A percentile compares a stretch with the other conserved stretches of the same genome.
Conservation (phyloP, 352 stramenopile genomes). For the Hyphochytrium catenoides region DNA sequence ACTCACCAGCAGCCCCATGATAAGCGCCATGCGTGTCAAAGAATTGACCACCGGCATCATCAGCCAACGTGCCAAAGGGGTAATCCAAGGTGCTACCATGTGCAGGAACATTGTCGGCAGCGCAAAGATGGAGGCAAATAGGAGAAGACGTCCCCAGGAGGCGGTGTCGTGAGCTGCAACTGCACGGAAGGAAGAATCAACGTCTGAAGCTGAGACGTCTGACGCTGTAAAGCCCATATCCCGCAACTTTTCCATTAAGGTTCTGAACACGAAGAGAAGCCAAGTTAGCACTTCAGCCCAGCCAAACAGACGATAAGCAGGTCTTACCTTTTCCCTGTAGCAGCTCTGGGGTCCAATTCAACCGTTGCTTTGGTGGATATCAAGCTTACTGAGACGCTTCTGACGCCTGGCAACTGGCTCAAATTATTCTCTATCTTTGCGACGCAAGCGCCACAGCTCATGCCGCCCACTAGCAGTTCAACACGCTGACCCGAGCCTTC, state of each 20-base stretch:
- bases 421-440: slow-evolving; percentile 36
- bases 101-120: slow-evolving; percentile 51
- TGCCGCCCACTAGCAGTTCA: slow-evolving; percentile 30
- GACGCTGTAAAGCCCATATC: not conserved
- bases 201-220: not conserved
- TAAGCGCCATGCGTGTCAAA: slow-evolving; percentile 37
- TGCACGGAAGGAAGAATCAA: too few relatives aligned
- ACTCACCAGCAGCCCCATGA: slow-evolving; percentile 58
- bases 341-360: not conserved
- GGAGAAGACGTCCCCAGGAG: slow-evolving; percentile 40
- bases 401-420: slow-evolving; percentile 30
- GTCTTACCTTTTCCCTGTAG: not conserved
- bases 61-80: slow-evolving; percentile 23
- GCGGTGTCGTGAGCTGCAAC: too few relatives aligned
- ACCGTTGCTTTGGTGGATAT: not conserved
- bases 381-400: slow-evolving; percentile 22
- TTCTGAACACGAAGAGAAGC: too few relatives aligned
- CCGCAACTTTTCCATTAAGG: too few relatives aligned
- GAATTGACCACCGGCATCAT: slow-evolving; percentile 48
- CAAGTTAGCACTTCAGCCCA: too few relatives aligned
- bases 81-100: slow-evolving; percentile 60
- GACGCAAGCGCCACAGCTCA: slow-evolving; percentile 30
- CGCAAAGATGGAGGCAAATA: slow-evolving; percentile 50
- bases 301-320: too few relatives aligned
- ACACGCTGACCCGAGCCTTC: too few relatives aligned